Base-by-base conservation (phyloP, 2,329 filamentous ascomycete genomes). In the Tolypocladium nubicola region DNA sequence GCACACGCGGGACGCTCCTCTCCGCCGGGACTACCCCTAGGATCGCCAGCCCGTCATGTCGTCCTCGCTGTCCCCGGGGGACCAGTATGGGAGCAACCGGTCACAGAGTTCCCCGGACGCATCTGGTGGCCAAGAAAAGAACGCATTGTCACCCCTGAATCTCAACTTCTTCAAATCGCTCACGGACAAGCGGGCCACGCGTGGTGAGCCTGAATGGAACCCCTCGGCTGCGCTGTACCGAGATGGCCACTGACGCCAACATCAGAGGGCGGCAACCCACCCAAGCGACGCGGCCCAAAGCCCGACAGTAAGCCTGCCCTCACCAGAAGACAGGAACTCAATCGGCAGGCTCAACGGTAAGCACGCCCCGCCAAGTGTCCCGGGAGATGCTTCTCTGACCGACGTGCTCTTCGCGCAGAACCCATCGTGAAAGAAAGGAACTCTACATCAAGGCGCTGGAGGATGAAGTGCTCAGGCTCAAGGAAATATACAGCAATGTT, bases 341-440 rank as follows among this genome's bases (percentile, higher is more conserved):
- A 97, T 70, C 84, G 94, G 61, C 93, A 97, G 75, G 94, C 94
- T 37, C 94, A 97, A 73, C 87, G 92, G 92, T 95, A 83, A 64
- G 73, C 8, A 19, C 43, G 5, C 26, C 13, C 38, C 16, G 35
- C 30, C 1, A 35, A 39, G 16, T 16, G 16, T n/a, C 14, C 33
- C n/a, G 26, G 9, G 14, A 53, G 10, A 30, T 6, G 16, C 26
- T 8, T 40, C 38, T 39, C 55, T 58, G 53, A 58, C 47, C 37
- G 26, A 40, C 35, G 6, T 49, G 26, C 45, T 10, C 38, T 21
- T 16, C 54, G 19, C 50, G 7, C 41, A 96, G 94, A 68, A 97
- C 94, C 21, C 94, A 99, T 73, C 90, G 94, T 57, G 94, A 97
- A 75, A 85, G 94, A 63, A 97, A 97, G 71, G 94, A 97, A 73